These are phyloP conservation scores for Balamuthia mandrillaris DNA, from an alignment of 208 protist genomes.

Conservation along the genomic window DNA sequence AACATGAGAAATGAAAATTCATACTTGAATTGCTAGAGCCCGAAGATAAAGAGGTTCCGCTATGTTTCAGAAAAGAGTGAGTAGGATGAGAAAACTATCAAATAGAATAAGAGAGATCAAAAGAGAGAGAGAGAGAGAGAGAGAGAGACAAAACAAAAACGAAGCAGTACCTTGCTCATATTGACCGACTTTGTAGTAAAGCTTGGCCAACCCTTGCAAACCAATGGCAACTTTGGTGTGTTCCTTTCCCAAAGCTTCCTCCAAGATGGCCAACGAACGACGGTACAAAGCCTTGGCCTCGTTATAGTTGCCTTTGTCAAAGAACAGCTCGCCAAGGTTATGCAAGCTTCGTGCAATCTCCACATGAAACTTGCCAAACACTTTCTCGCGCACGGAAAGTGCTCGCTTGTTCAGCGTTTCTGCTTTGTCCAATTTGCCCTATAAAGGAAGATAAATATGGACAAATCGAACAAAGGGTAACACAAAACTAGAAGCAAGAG, in stretches of 20 bases:
- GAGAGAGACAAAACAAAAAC: no score
- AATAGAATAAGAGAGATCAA: neutral
- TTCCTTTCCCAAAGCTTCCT: conserved; percentile 25
- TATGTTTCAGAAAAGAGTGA: neutral
- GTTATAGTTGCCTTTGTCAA: neutral
- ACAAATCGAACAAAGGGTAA: no score
- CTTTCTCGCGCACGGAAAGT: conserved; percentile 35
- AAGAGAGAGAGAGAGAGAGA: no score
- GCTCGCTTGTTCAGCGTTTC: conserved; percentile 23
- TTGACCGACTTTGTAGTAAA: conserved; percentile 36
- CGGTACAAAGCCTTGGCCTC: conserved; percentile 35
- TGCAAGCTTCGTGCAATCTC: conserved; percentile 42
- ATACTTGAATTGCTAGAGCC: conserved; percentile 9
- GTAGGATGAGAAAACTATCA: neutral
- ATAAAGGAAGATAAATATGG: no score
- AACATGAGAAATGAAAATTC: neutral
- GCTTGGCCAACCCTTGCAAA: conserved; percentile 31
- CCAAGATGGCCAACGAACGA: conserved; percentile 25
- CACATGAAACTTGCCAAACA: conserved; percentile 43
- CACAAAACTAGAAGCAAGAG: no score
- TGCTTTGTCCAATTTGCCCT: conserved; percentile 24
- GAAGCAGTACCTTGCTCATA: conserved; percentile 24
- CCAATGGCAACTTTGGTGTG: conserved; percentile 9
- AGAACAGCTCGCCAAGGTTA: conserved; percentile 38
- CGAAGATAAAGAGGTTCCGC: conserved; percentile 27